Evolutionary conservation across 371 early-diverging fungal genomes (phyloP).

Genomic region (Syncephalastrum racemosum): DNA sequence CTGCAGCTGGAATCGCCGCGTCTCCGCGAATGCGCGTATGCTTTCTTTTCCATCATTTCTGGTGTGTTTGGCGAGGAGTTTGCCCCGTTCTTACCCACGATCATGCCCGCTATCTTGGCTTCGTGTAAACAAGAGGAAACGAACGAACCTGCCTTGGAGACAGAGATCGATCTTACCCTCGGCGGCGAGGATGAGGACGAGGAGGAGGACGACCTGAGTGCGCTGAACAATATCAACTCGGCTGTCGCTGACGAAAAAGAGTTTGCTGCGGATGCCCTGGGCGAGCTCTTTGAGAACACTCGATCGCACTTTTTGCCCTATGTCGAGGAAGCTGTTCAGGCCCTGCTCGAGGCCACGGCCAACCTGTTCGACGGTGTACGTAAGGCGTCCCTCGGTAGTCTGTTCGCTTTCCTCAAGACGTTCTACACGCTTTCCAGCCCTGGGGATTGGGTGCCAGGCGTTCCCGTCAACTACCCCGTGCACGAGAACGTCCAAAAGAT

Average conservation of each 20-base stretch:
- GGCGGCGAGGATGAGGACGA: conserved; percentile 24
- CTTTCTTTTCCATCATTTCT: conserved; percentile 79
- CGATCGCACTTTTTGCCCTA: conserved; percentile 76
- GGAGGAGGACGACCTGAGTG: conserved; percentile 16
- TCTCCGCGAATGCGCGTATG: conserved; percentile 80
- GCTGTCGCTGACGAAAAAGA: conserved; percentile 90
- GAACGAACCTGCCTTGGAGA: conserved; percentile 45
- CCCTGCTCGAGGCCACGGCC: conserved; percentile 57
- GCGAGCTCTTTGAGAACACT: conserved; percentile 79
- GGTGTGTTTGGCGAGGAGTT: conserved; percentile 80
- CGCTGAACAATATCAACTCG: conserved; percentile 55
- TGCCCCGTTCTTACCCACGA: conserved; percentile 64
- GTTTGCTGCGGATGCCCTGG: conserved; percentile 81
- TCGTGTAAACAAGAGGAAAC: conserved; percentile 77
- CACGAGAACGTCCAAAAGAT: conserved; percentile 72
- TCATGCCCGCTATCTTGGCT: conserved; percentile 72
- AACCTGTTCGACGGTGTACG: conserved; percentile 81
- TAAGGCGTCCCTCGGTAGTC: conserved; percentile 65
- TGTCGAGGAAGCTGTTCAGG: conserved; percentile 65
- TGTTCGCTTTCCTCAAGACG: conserved; percentile 75
- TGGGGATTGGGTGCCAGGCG: conserved; percentile 67
- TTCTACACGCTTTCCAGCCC: conserved; percentile 63
- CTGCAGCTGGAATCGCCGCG: conserved; percentile 67
- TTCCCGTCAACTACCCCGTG: conserved; percentile 62
- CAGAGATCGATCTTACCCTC: conserved; percentile 40